Evolutionary conservation across 768 basidiomycete species (phyloP), one percentile per base, ranked within the genome.

Genomic region (Agaricus subrufescens): DNA sequence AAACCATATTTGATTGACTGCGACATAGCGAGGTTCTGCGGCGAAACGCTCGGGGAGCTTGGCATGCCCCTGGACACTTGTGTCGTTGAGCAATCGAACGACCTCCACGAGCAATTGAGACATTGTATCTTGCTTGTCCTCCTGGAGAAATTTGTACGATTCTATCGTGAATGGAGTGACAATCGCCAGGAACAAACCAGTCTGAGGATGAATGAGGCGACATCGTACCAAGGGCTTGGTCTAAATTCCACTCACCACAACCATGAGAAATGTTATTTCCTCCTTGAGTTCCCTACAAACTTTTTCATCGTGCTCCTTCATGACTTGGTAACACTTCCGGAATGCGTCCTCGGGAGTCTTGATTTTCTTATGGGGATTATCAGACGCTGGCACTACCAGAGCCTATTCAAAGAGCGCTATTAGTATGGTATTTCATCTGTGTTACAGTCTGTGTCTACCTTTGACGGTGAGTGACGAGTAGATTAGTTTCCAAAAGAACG

Each of bases 61-160:
- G 39, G 39, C 39, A 3, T n/a, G 44, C 34, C 51, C 51, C 23
- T 40, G 51, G 14, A 29, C 46, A 29, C 39, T 55, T 4, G 47
- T 42, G 19, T 55, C 37, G 10, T 47, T 55, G 9, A 49, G 46
- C 14, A 55, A 29, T 19, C 47, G 54, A n/a, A 47, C 46, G 15
- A 43, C 37, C 39, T 40, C 31, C 31, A n/a, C n/a, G 39, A 49
- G 47, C 23, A 42, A 34, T 15, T 14, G 29, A 1, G 0, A 75
- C 15, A n/a, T n/a, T 7, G 46, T n/a, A 3, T 52, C 43, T 43
- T 45, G 42, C 19, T 34, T 27, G 23, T 52, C 51, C 10, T 15
- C 25, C 46, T 49, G 14, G 39, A 55, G 45, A 45, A 45, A 55
- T 25, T 55, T 47, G 46, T 39, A 48, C 8, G 54, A 55, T 15